Evolutionary conservation across 495 filamentous ascomycete species (phyloP), one percentile per base, ranked within the genome.

Genomic region (Choiromyces venosus): DNA sequence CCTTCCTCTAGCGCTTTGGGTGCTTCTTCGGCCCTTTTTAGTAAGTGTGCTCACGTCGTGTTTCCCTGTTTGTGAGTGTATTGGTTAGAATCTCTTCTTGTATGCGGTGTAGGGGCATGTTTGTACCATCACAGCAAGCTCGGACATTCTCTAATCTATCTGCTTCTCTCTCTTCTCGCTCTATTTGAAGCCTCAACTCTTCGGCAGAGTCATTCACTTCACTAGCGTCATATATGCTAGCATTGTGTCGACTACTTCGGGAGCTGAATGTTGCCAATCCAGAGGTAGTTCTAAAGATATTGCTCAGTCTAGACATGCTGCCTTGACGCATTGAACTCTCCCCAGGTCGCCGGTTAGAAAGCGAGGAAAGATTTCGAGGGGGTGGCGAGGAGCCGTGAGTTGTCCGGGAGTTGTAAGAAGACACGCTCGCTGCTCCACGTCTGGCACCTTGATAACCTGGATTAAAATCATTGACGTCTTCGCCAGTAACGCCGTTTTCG

Each of bases 121-220:
- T 85, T 89, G 86, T 85, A 94, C 93, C 95, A 88, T 97, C 95
- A 83, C 95, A 99, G 84, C 95, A 99, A 69, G 93, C 94, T 81
- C 95, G 87, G 67, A 99, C 95, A 81, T 99, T 97, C 84, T 97
- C 96, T 76, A 99, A 85, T 72, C 89, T 85, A 79, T 93, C 92
- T 21, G 88, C 84, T 72, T 91, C 90, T 67, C 86, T 83, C 76
- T 96, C 92, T 76, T 93, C 90, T 72, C 85, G 83, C 79, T 93
- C 91, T 76, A 93, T 90, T 68, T 90, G 88, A 70, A 88, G 86
- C 72, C 91, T 85, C 40, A 97, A 78, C 80, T 97, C 92, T 76
- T 96, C 93, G 9, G 89, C 89, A 74, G 91, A 93, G 78, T 94
- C 91, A 69, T 89, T 87, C 36, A 88, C 87, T 46, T 92, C 87